phyloP scores from a whole-genome alignment of 192 early-diverging fungal species.

The Gigaspora rosea region DNA sequence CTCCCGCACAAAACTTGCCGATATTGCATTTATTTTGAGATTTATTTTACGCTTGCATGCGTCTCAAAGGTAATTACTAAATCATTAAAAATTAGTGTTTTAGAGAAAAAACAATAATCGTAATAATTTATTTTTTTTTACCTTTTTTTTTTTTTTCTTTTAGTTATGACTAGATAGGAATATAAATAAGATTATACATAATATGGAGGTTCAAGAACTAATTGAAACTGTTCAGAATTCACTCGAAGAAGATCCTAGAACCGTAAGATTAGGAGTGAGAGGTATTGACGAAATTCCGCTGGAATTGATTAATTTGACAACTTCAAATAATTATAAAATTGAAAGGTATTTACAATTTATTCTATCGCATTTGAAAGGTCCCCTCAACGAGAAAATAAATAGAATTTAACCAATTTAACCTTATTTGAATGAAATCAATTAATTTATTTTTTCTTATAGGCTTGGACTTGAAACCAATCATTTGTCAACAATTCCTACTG shows the following conservation, averaged over 20 bases:
- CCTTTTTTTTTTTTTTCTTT: no score
- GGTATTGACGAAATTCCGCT: neutral
- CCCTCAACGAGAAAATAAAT: neutral
- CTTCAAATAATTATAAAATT: constrained; percentile 12
- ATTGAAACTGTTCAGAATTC: neutral
- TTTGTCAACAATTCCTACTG: constrained; percentile 35
- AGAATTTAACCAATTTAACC: no score
- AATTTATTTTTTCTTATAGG: constrained; percentile 6
- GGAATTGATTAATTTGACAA: neutral
- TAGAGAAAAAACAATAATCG: no score
- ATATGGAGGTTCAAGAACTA: neutral
- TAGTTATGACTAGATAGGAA: no score
- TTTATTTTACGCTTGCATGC: no score
- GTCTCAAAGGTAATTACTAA: no score
- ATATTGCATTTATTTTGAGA: no score
- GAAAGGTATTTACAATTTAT: neutral
- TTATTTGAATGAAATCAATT: neutral
- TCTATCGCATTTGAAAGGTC: neutral
- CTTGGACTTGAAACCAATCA: constrained; percentile 28
- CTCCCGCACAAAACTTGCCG: no score
- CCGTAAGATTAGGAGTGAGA: neutral
- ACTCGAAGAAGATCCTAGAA: neutral
- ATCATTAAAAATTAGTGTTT: no score
- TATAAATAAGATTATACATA: neutral
- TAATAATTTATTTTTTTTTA: no score